Conservation (phyloP, 176 grass and related monocot genomes). For the Bromus sterilis region DNA sequence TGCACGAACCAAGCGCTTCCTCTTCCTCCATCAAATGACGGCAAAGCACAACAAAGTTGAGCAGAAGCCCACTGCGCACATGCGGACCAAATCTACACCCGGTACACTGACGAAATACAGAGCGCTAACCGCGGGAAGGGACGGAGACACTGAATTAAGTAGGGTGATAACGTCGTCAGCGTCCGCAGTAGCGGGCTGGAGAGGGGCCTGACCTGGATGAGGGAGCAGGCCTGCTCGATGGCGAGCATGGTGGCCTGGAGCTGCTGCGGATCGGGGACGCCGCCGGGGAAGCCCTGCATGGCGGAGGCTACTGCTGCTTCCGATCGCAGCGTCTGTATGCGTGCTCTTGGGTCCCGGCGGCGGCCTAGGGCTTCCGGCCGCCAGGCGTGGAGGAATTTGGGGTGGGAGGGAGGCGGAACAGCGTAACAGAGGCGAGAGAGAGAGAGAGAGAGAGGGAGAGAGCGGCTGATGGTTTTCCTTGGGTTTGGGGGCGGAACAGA, state of each 20-base stretch:
- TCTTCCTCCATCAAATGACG: neutral
- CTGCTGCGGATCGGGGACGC: conserved; percentile 44
- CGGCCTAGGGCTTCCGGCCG: conserved; percentile 16
- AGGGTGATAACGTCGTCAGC: neutral
- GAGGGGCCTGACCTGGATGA: conserved; percentile 51
- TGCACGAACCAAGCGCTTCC: neutral
- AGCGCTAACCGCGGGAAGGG: neutral
- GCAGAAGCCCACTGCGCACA: neutral
- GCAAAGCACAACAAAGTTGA: neutral
- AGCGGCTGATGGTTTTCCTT: neutral
- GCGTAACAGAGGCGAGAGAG: neutral
- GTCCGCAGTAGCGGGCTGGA: neutral
- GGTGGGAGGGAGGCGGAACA: conserved; percentile 1
- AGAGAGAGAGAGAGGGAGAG: neutral
- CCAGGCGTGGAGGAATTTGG: neutral
- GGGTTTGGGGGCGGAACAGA: neutral
- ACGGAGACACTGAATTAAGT: neutral
- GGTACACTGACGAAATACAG: neutral
- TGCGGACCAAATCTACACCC: conserved; percentile 18
- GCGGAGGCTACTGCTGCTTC: conserved; percentile 3
- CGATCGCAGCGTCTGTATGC: neutral
- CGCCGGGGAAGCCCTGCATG: conserved; percentile 87
- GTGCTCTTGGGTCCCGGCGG: conserved; percentile 11
- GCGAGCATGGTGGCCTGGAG: conserved; percentile 82
- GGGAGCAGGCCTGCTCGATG: conserved; percentile 82